These are phyloP conservation scores for Rubia balearica DNA, from an alignment of 305 asterid species.

Conservation along the genomic window DNA sequence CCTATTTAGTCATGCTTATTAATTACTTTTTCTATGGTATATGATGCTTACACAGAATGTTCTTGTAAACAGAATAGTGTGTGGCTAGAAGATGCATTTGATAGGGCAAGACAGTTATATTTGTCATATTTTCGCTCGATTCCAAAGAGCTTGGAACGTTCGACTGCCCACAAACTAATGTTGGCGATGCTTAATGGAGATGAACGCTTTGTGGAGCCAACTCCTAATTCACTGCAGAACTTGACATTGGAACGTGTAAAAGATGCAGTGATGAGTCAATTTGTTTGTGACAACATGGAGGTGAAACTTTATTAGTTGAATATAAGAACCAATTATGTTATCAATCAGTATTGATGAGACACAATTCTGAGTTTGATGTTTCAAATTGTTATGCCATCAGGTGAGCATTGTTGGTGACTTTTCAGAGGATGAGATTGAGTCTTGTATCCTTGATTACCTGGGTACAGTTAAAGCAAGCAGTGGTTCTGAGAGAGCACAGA, in stretches of 20 bases:
- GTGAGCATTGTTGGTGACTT: conserved; percentile 97
- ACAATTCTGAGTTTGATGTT: conserved; percentile 1
- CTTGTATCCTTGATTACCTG: conserved; percentile 87
- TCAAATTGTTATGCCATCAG: conserved; percentile 31
- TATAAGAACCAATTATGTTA: background rate
- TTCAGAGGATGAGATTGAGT: conserved; percentile 89
- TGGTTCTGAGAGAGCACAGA: conserved; percentile 60
- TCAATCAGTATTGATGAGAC: conserved; percentile 1
- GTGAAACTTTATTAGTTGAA: conserved; percentile 34
- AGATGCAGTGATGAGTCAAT: conserved; percentile 95
- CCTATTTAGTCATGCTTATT: conserved; percentile 1
- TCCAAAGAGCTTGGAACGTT: conserved; percentile 96
- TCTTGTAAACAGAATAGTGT: conserved; percentile 78
- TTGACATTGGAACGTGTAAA: conserved; percentile 70
- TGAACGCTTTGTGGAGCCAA: conserved; percentile 96
- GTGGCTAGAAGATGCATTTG: conserved; percentile 97
- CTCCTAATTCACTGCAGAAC: conserved; percentile 76
- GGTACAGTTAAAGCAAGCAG: conserved; percentile 77
- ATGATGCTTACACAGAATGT: conserved; percentile 9
- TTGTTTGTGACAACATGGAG: conserved; percentile 95
- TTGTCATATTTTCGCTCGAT: conserved; percentile 89
- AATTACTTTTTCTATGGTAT: background rate
- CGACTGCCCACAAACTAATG: conserved; percentile 99
- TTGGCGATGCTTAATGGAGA: conserved; percentile 92
- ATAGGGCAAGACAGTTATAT: conserved; percentile 93